Conservation (phyloP, 805 yeast genomes). For the Cyberlindnera mycetangii region DNA sequence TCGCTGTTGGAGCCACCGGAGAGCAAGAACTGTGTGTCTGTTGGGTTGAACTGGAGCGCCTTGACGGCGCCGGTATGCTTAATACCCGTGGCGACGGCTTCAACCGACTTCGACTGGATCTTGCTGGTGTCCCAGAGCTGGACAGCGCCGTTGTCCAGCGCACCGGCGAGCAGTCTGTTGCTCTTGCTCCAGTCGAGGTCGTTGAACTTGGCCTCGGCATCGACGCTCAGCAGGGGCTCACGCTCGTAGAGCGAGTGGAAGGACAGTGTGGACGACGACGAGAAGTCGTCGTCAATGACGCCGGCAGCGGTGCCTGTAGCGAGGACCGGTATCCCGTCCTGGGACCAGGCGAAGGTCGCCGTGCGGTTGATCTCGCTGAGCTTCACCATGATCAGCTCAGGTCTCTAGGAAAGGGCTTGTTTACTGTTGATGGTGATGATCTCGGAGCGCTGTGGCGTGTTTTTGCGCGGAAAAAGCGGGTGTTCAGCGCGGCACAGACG, state of each 20-base stretch:
- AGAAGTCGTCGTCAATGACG: slow-evolving; percentile 85
- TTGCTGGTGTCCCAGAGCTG: slow-evolving; percentile 71
- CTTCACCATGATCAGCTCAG: slow-evolving; percentile 53
- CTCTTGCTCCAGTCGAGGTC: slow-evolving; percentile 81
- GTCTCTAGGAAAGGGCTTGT: neutral
- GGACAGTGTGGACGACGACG: slow-evolving; percentile 73
- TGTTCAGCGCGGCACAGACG: neutral
- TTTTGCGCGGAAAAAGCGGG: neutral
- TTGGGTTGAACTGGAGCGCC: slow-evolving; percentile 73
- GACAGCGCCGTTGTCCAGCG: slow-evolving; percentile 77
- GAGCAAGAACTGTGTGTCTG: slow-evolving; percentile 67
- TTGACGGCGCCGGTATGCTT: slow-evolving; percentile 71
- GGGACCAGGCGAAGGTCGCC: slow-evolving; percentile 96
- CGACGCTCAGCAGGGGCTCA: slow-evolving; percentile 42
- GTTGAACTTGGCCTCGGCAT: slow-evolving; percentile 62
- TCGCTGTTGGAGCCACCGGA: slow-evolving; percentile 91
- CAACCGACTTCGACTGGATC: slow-evolving; percentile 41
- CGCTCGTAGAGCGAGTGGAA: slow-evolving; percentile 60
- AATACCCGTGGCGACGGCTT: slow-evolving; percentile 49
- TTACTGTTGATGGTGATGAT: neutral
- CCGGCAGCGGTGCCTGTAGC: slow-evolving; percentile 97
- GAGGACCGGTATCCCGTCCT: slow-evolving; percentile 64
- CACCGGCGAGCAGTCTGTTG: slow-evolving; percentile 76
- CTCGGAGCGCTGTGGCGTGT: neutral
- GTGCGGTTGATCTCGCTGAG: slow-evolving; percentile 80